Percentiles rank a stretch among this genome's conserved stretches.
Conservation (phyloP, 169 alveolate genomes). For the Theileria equi region DNA sequence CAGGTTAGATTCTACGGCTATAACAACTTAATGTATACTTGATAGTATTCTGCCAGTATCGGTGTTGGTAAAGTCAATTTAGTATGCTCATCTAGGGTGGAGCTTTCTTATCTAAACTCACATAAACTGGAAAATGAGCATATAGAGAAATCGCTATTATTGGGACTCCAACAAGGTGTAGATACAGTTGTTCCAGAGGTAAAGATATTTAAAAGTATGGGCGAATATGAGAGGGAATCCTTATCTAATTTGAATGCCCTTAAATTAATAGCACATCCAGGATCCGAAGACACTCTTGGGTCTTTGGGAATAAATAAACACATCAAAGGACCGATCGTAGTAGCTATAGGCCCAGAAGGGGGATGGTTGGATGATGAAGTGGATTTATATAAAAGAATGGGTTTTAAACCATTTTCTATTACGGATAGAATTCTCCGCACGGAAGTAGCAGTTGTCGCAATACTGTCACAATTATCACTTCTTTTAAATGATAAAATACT, state of each 20-base stretch:
- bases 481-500: constrained; percentile 35
- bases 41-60: constrained; percentile 64
- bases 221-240: constrained; percentile 27
- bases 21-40: background rate
- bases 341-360: constrained; percentile 79
- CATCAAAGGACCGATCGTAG: constrained; percentile 63
- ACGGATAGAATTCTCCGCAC: constrained; percentile 55
- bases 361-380: constrained; percentile 74
- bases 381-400: constrained; percentile 23
- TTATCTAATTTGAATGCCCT: background rate
- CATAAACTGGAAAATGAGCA: constrained; percentile 39
- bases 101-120: constrained; percentile 59
- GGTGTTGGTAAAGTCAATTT: constrained; percentile 71
- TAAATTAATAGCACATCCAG: constrained; percentile 52
- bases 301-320: constrained; percentile 27
- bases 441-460: constrained; percentile 54
- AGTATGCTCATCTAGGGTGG: constrained; percentile 71
- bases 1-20: no score
- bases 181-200: constrained; percentile 44
- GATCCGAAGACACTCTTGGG: constrained; percentile 43
- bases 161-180: constrained; percentile 65
- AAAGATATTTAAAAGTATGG: constrained; percentile 31
- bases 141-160: constrained; percentile 41
- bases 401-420: constrained; percentile 30
- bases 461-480: constrained; percentile 34